A percentile compares a stretch with the other conserved stretches of the same genome.
Conservation (phyloP, 2,329 filamentous ascomycete species). For the Apiospora sp. region DNA sequence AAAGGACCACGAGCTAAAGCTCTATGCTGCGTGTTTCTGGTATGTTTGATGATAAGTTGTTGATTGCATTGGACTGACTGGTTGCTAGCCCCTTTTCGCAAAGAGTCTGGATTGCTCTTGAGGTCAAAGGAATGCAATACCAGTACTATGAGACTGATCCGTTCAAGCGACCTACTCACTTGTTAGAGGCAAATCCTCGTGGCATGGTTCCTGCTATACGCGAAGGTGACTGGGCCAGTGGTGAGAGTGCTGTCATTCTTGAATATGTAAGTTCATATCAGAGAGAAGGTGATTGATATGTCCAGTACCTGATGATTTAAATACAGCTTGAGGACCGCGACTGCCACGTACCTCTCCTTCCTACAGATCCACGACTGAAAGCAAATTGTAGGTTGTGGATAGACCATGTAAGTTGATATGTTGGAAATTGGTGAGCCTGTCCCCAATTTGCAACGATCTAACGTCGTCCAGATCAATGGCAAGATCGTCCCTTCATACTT, state of each 20-base stretch:
- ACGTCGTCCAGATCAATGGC: constrained; percentile 69
- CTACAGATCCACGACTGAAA: constrained; percentile 68
- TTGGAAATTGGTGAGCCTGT: neutral
- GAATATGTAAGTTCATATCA: constrained; percentile 74
- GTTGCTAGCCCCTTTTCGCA: constrained; percentile 78
- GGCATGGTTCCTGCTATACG: constrained; percentile 79
- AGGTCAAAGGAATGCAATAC: constrained; percentile 79
- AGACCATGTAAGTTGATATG: constrained; percentile 68
- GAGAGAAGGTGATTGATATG: neutral
- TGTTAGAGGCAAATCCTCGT: constrained; percentile 79
- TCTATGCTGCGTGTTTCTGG: constrained; percentile 88
- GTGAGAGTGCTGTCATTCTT: constrained; percentile 82
- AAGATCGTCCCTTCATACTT: constrained; percentile 81
- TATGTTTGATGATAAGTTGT: constrained; percentile 48
- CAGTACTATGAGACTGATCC: constrained; percentile 89
- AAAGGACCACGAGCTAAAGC: constrained; percentile 75
- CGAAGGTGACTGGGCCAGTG: constrained; percentile 82
- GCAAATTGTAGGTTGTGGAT: constrained; percentile 83
- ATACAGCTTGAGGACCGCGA: constrained; percentile 76
- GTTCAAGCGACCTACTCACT: constrained; percentile 69
- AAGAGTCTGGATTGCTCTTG: constrained; percentile 87
- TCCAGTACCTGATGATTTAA: constrained; percentile 25
- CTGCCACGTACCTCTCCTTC: constrained; percentile 67
- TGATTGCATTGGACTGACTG: constrained; percentile 28
- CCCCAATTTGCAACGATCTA: neutral